Base-by-base conservation (phyloP, 1,284 basidiomycete species). In the Sanghuangporus sanghuang region DNA sequence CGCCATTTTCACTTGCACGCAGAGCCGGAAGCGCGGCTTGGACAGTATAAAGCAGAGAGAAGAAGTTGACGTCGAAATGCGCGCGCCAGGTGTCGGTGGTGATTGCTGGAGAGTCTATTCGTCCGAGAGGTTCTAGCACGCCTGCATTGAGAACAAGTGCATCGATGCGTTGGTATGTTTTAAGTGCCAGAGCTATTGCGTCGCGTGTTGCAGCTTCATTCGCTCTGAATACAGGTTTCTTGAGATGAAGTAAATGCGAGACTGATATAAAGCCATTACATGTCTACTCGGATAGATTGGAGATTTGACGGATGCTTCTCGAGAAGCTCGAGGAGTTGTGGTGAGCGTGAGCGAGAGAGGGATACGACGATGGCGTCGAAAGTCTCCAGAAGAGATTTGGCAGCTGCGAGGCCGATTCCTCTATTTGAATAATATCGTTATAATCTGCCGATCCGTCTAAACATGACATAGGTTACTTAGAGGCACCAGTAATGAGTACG, bases 11-110 rank as follows among this genome's bases (percentile, higher is more conserved):
- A 66, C 84, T 87, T 67, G 81, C 77, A 46, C 87, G 84, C 66
- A 96, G 76, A 63, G 81, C 77, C 5, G 93, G 92, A 3, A 94
- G 76, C 4, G 85, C 76, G 4, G 80, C 78, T 63, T 86, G 81
- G 44, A 95, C 70, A 11, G 90, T 83, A 11, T 84, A 81, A 56
- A 95, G 74, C 48, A 93, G 78, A 1, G 92, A 91, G 74, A 93
- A 92, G 73, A 95, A 89, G 73, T 95, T 95, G 75, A 93, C 77
- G 68, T 95, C 89, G 74, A 89, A 91, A 70, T 85, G 81, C 9
- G 74, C 69, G 69, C 79, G 88, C 89, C 85, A 92, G n/a, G 72
- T 75, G 57, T 78, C 78, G 16, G 81, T 67, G 27, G 73, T 64
- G 36, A 75, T 72, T 18, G 74, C 70, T 14, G 73, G 66, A n/a